Conservation (phyloP, 768 basidiomycete species). For the Holtermannia corniformis region DNA sequence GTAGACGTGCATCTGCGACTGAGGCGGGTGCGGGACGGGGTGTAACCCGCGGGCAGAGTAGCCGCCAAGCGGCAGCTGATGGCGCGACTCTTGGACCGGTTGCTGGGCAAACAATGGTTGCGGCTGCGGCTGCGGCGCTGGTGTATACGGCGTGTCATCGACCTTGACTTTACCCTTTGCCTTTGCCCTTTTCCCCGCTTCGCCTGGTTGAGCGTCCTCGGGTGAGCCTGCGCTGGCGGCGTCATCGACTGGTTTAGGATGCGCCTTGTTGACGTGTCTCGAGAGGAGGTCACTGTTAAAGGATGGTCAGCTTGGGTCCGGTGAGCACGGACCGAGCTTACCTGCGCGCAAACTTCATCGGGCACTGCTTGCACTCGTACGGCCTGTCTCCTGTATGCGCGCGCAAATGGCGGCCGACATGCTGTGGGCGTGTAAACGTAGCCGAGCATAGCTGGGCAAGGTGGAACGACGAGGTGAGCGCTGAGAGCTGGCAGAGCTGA, state of each 20-base stretch:
- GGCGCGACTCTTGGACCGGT: no score
- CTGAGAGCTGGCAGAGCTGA: background rate
- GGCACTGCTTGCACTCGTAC: constrained; percentile 37
- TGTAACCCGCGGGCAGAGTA: no score
- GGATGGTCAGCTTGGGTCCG: background rate
- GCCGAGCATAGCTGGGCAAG: constrained; percentile 28
- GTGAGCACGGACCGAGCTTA: constrained; percentile 4
- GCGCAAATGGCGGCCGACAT: constrained; percentile 39
- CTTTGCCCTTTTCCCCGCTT: background rate
- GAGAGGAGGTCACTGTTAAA: constrained; percentile 32
- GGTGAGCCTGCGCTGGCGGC: background rate
- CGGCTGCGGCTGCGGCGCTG: background rate
- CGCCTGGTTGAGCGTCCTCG: background rate
- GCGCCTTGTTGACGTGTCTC: constrained; percentile 40
- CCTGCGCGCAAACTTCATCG: constrained; percentile 34
- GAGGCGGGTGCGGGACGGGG: no score
- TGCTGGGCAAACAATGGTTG: background rate
- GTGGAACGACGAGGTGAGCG: background rate
- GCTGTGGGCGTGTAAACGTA: constrained; percentile 40
- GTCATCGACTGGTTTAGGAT: constrained; percentile 23
- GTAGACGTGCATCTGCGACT: no score
- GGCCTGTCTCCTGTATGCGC: constrained; percentile 40
- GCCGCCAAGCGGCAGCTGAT: background rate
- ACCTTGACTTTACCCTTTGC: background rate
- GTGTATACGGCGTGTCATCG: background rate